Percentiles rank a stretch among this genome's conserved stretches.
phyloP scores from a whole-genome alignment of 2,329 filamentous ascomycete species.

The Emmonsiellopsis sp. region DNA sequence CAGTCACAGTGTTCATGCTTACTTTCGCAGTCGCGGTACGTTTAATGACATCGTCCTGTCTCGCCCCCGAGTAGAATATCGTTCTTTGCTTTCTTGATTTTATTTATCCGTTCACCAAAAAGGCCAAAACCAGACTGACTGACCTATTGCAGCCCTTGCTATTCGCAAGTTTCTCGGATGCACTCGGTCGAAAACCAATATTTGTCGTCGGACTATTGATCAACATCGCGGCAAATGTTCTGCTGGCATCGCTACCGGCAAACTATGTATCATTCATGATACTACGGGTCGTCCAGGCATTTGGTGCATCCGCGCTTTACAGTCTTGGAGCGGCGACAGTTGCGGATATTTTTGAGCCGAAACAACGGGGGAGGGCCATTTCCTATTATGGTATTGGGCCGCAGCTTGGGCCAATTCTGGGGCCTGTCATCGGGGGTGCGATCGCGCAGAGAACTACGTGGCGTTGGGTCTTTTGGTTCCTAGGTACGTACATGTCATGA shows the following conservation, averaged over 20 bases:
- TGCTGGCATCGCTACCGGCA: slow-evolving; percentile 30
- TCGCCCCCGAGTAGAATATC: not conserved
- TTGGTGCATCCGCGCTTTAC: slow-evolving; percentile 33
- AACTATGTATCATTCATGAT: slow-evolving; percentile 30
- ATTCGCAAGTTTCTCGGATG: slow-evolving; percentile 32
- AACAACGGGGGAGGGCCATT: slow-evolving; percentile 31
- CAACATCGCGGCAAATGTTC: slow-evolving; percentile 30
- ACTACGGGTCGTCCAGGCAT: slow-evolving; percentile 34
- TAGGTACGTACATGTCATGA: slow-evolving; percentile 12
- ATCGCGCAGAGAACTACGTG: slow-evolving; percentile 27
- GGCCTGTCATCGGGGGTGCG: slow-evolving; percentile 34
- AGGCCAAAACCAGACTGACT: not conserved
- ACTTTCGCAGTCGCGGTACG: slow-evolving; percentile 28
- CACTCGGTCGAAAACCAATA: slow-evolving; percentile 30
- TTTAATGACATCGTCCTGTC: not conserved
- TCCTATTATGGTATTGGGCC: slow-evolving; percentile 36
- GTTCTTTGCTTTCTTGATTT: too few relatives aligned
- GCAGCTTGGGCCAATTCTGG: slow-evolving; percentile 35
- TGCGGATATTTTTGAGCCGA: slow-evolving; percentile 32
- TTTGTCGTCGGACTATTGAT: slow-evolving; percentile 33
- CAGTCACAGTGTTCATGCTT: slow-evolving; percentile 37
- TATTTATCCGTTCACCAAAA: too few relatives aligned
- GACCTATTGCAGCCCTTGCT: slow-evolving; percentile 26
- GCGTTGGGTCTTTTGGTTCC: slow-evolving; percentile 33
- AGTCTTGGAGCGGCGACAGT: slow-evolving; percentile 34